Base-by-base conservation (phyloP, 352 stramenopile genomes). In the Pythium guiyangense region DNA sequence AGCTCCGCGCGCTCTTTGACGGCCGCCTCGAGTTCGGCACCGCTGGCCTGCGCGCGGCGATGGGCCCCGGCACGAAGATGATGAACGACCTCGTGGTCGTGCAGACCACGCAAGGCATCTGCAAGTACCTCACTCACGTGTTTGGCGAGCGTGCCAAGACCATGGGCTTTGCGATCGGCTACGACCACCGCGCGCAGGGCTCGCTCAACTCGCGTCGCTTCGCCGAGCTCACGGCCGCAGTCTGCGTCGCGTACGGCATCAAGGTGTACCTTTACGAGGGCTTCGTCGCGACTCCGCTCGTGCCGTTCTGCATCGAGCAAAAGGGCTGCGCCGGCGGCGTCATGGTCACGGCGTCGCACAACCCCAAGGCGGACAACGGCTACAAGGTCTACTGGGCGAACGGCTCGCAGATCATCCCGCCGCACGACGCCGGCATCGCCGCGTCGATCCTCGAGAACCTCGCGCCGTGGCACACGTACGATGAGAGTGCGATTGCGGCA, bases 361-460 rank as follows among this genome's bases (percentile, higher is more conserved):
- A 99, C 82, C 97, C 97, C 9, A 98, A 98, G 71, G 73, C 62
- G 8, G 97, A 99, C 82, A 94, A 98, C 74, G 97, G 97, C 40
- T 99, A 98, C 81, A 99, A 99, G 69, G 86, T 98, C 0, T 98
- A 98, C 71, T 97, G 92, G 86, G 71, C 63, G 46, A 97, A 98
- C 65, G 97, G 88, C 43, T 96, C 89, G 67, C 97, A 99, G 76
- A 99, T 99, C 66, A 98, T 98, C 63, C 79, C 96, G 42, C 97
- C 97, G 8, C 85, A 98, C 52, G 97, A 99, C 71, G 77, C 71
- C 37, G 79, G 78, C 54, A 99, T 99, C 61, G 90, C 96, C 12
- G 62, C 60, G 17, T 59, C 67, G 52, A 99, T 99, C 57, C 54
- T 84, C 26, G 54, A 86, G 25, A 98, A 98, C 62, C 77, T 99